Evolutionary conservation across 169 alveolate species (phyloP).

Genomic region (Sarcocystis neurona): DNA sequence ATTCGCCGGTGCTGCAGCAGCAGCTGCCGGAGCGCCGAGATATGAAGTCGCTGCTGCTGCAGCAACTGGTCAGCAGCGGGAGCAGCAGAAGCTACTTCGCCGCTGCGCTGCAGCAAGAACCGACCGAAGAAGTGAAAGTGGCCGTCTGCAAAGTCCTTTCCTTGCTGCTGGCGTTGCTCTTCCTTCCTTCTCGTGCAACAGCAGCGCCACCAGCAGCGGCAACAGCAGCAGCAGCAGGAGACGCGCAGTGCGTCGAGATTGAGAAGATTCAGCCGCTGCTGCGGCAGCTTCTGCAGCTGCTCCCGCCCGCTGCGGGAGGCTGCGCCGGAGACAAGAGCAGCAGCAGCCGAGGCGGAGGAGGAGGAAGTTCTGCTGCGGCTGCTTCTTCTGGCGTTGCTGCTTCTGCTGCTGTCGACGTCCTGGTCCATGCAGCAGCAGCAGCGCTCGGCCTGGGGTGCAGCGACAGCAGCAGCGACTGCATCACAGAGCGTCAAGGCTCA

Average conservation of each 20-base stretch:
- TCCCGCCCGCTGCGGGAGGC: conserved; percentile 23
- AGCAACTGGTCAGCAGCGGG: too few species aligned
- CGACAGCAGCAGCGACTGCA: too few species aligned
- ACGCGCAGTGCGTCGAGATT: too few species aligned
- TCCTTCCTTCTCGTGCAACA: conserved; percentile 7
- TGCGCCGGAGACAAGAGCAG: neutral
- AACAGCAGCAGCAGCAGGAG: neutral
- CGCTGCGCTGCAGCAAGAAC: neutral
- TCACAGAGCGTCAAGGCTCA: too few species aligned
- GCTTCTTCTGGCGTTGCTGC: neutral
- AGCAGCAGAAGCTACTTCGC: too few species aligned
- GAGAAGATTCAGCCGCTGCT: too few species aligned
- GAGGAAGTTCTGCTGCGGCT: neutral
- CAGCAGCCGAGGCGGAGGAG: conserved; percentile 15
- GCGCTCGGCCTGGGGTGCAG: conserved; percentile 4
- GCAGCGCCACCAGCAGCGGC: conserved; percentile 51
- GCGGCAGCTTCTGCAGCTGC: conserved; percentile 58
- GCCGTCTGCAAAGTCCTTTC: conserved; percentile 9
- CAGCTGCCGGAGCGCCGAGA: too few species aligned
- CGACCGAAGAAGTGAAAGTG: conserved; percentile 32
- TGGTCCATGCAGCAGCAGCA: too few species aligned
- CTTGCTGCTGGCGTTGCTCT: conserved; percentile 27
- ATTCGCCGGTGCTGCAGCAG: too few species aligned
- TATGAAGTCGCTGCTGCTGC: too few species aligned
- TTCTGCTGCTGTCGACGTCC: neutral